phyloP scores from a whole-genome alignment of 169 alveolate genomes.

The Amoebophrya sp. region DNA sequence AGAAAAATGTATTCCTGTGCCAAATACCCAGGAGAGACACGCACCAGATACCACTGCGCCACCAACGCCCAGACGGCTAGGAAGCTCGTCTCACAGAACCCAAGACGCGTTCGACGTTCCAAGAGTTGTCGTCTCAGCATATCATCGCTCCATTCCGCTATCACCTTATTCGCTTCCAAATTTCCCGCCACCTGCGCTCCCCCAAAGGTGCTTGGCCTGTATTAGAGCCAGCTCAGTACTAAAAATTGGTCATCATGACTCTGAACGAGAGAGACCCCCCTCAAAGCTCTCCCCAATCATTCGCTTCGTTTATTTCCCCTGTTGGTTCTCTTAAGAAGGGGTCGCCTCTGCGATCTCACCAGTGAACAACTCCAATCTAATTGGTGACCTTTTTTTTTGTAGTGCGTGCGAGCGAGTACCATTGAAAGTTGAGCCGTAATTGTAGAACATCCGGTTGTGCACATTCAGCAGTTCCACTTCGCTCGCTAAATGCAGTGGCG shows the following conservation, averaged over 20 bases:
- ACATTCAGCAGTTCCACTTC: background rate
- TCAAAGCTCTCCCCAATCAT: too few species aligned
- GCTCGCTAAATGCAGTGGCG: background rate
- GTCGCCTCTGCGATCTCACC: too few species aligned
- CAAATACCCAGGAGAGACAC: background rate
- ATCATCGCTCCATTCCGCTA: background rate
- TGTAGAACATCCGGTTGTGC: background rate
- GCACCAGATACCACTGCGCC: background rate
- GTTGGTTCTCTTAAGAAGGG: too few species aligned
- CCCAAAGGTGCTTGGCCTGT: too few species aligned
- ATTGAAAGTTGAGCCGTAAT: too few species aligned
- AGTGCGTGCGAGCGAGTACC: too few species aligned
- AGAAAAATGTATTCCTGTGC: constrained; percentile 1
- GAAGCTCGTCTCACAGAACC: background rate
- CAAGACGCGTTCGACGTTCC: background rate
- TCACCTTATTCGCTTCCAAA: background rate
- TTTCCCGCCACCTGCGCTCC: background rate
- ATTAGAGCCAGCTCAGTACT: too few species aligned
- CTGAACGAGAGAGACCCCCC: too few species aligned
- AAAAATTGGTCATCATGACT: too few species aligned
- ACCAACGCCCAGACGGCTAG: background rate
- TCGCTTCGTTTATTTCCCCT: too few species aligned
- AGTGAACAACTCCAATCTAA: too few species aligned
- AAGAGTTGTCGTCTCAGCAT: background rate
- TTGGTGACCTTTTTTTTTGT: too few species aligned